A percentile compares a stretch with the other conserved stretches of the same genome.
phyloP scores from a whole-genome alignment of 1,284 basidiomycete species.

The Testicularia cyperi region DNA sequence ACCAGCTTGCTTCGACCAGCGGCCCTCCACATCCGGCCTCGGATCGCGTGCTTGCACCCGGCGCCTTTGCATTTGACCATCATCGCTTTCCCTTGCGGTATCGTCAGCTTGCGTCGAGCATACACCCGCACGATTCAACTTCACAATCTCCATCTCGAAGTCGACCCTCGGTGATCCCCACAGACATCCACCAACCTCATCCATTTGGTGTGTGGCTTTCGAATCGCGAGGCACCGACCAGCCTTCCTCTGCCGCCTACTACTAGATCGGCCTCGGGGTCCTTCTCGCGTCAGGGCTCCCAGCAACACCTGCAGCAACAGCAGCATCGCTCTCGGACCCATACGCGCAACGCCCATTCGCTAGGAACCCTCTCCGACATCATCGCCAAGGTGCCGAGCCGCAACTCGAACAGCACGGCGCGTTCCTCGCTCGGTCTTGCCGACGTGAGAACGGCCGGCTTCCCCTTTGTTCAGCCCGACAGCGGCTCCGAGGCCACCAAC shows the following conservation, averaged over 20 bases:
- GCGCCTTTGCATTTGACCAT: too few species aligned
- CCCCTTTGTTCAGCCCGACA: conserved; percentile 38
- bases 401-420: conserved; percentile 2
- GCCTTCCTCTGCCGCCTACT: conserved; percentile 17
- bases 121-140: too few species aligned
- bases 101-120: too few species aligned
- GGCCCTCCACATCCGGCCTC: too few species aligned
- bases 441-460: conserved; percentile 30
- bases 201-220: conserved; percentile 29
- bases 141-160: too few species aligned
- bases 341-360: conserved; percentile 22
- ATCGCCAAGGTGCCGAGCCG: conserved; percentile 17
- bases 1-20: too few species aligned
- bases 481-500: conserved; percentile 17
- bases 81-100: too few species aligned
- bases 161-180: background rate
- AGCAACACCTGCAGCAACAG: background rate
- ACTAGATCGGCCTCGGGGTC: conserved; percentile 16
- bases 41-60: too few species aligned
- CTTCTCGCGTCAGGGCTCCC: conserved; percentile 5
- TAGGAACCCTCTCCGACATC: conserved; percentile 13
- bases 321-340: conserved; percentile 2
- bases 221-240: conserved; percentile 21
- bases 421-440: conserved; percentile 27
- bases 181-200: conserved; percentile 16